Evolutionary conservation across 495 filamentous ascomycete species (phyloP).

Genomic region (Podospora sp.): DNA sequence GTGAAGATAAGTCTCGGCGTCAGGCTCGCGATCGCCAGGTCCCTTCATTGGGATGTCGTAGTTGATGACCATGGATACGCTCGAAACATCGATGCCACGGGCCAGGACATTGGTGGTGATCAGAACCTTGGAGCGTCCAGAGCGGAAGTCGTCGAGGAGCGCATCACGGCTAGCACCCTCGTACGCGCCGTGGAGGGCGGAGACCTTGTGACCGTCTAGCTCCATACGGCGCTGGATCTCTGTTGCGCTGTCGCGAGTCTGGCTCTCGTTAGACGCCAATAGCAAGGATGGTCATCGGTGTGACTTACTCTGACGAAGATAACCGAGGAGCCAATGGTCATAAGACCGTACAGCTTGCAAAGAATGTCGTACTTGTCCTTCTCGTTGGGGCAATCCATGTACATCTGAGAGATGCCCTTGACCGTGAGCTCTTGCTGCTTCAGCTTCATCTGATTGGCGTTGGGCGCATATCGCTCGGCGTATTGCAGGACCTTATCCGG

Average conservation of each 20-base stretch:
- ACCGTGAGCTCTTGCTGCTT: constrained; percentile 90
- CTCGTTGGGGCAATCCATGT: constrained; percentile 83
- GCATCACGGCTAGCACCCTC: constrained; percentile 81
- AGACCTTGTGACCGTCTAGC: constrained; percentile 86
- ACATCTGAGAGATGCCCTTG: constrained; percentile 95
- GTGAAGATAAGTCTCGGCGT: constrained; percentile 95
- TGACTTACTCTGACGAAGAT: constrained; percentile 86
- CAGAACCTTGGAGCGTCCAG: constrained; percentile 87
- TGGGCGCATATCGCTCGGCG: constrained; percentile 76
- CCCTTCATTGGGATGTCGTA: constrained; percentile 75
- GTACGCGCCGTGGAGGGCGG: constrained; percentile 80
- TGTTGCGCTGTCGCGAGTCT: constrained; percentile 79
- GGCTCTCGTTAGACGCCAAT: constrained; percentile 28
- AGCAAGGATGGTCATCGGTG: not conserved
- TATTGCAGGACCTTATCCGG: constrained; percentile 80
- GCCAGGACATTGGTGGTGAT: constrained; percentile 98
- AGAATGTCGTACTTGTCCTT: constrained; percentile 84
- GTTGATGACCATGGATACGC: constrained; percentile 97
- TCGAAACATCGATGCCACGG: constrained; percentile 95
- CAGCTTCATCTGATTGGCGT: constrained; percentile 85
- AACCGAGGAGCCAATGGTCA: constrained; percentile 95
- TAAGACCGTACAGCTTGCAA: constrained; percentile 88
- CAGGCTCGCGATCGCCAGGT: constrained; percentile 56
- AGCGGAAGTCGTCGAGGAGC: constrained; percentile 86
- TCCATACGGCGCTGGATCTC: constrained; percentile 85